Evolutionary conservation across 148 eudicot species (phyloP).

Genomic region (Salicornia ramosissima): DNA sequence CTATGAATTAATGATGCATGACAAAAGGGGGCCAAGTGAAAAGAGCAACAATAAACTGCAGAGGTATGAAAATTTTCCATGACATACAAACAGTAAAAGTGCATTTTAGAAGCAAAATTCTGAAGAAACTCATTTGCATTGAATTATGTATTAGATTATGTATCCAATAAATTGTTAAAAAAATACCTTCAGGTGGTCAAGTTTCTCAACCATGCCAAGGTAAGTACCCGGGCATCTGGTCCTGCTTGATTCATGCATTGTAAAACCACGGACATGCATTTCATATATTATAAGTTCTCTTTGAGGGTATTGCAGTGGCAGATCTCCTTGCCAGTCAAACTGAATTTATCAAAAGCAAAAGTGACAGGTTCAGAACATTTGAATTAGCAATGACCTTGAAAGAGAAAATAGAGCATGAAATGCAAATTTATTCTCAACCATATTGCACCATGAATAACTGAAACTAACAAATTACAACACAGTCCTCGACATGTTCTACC

Average conservation of each 20-base stretch:
- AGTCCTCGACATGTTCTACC: no score
- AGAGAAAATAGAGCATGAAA: no score
- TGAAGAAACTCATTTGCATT: neutral
- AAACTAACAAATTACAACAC: no score
- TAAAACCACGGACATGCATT: conserved; percentile 98
- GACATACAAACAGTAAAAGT: neutral
- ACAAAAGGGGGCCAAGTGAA: neutral
- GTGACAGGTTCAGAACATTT: neutral
- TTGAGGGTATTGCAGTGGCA: conserved; percentile 69
- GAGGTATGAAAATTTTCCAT: neutral
- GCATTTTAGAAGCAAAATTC: conserved; percentile 1
- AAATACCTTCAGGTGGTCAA: conserved; percentile 87
- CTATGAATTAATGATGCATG: neutral
- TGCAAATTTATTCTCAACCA: no score
- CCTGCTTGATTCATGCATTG: conserved; percentile 77
- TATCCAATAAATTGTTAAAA: no score
- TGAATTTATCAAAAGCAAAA: conserved; percentile 29
- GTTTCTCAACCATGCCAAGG: conserved; percentile 79
- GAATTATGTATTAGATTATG: neutral
- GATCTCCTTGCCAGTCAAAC: conserved; percentile 99
- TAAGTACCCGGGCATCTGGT: conserved; percentile 74
- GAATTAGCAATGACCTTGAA: neutral
- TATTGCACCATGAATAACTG: no score
- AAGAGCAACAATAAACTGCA: neutral
- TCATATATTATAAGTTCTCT: conserved; percentile 84